phyloP scores from a whole-genome alignment of 2,329 filamentous ascomycete species.

The Atkinsonella texensis region DNA sequence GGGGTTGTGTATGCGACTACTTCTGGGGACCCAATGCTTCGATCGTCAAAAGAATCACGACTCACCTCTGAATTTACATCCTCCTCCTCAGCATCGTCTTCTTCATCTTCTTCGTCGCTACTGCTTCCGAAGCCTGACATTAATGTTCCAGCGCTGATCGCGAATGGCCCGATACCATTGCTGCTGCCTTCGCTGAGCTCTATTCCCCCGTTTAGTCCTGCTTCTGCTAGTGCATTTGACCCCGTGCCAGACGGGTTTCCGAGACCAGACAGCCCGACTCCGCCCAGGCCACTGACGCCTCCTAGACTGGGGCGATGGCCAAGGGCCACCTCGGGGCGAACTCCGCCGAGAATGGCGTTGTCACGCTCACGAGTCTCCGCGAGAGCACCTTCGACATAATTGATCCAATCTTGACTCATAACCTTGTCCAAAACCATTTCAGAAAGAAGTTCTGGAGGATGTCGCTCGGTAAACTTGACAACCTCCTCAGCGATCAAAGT shows the following conservation, averaged over 20 bases:
- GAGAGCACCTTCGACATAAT: constrained; percentile 86
- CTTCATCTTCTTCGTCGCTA: constrained; percentile 92
- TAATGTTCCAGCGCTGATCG: constrained; percentile 60
- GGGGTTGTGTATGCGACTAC: constrained; percentile 15
- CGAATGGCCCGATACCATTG: constrained; percentile 59
- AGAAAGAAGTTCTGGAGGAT: constrained; percentile 78
- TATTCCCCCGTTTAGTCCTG: constrained; percentile 65
- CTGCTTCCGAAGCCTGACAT: constrained; percentile 89
- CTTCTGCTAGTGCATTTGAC: constrained; percentile 65
- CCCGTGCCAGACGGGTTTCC: constrained; percentile 26
- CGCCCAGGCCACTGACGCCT: constrained; percentile 32
- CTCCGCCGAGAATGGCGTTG: constrained; percentile 94
- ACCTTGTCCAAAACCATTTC: constrained; percentile 77
- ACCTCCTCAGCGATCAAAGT: constrained; percentile 97
- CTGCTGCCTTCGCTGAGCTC: constrained; percentile 54
- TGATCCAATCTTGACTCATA: constrained; percentile 81
- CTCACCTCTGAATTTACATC: constrained; percentile 59
- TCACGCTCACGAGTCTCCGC: constrained; percentile 91
- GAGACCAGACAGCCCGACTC: constrained; percentile 36
- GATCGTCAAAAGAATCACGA: constrained; percentile 24
- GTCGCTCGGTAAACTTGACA: constrained; percentile 92
- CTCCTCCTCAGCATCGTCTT: constrained; percentile 75
- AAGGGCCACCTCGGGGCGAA: constrained; percentile 80
- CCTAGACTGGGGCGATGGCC: constrained; percentile 58
- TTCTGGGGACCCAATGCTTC: constrained; percentile 16